Percentiles rank a stretch among this genome's conserved stretches.
phyloP scores from a whole-genome alignment of 2,329 filamentous ascomycete genomes.

The Colletotrichum sp. region DNA sequence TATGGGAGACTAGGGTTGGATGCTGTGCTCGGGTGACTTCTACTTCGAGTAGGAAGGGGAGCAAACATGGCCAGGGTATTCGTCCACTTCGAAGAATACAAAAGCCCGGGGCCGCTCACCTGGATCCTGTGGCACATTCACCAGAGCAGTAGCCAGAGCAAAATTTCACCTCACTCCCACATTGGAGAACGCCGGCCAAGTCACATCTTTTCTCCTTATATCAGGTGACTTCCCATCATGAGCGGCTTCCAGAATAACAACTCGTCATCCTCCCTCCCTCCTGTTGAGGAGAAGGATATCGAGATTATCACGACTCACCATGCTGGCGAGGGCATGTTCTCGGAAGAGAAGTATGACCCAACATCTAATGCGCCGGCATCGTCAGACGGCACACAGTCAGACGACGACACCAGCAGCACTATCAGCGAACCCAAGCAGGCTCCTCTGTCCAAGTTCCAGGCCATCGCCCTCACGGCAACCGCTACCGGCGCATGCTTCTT shows the following conservation, averaged over 20 bases:
- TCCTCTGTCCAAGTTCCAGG: conserved; percentile 53
- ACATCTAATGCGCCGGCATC: not conserved
- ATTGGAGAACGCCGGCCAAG: not conserved
- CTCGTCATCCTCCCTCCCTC: not conserved
- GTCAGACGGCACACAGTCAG: not conserved
- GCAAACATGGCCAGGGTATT: conserved; percentile 1
- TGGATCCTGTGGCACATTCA: not conserved
- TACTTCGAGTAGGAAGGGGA: not conserved
- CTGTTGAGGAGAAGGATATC: conserved; percentile 1
- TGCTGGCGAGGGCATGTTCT: not conserved
- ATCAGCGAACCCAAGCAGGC: conserved; percentile 24
- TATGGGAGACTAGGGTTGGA: not conserved
- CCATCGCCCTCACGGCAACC: conserved; percentile 60
- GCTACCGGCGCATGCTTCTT: conserved; percentile 61
- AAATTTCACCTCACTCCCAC: too few species aligned
- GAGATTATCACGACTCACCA: not conserved
- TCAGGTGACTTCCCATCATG: not conserved
- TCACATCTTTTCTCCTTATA: not conserved
- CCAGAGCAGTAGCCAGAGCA: not conserved
- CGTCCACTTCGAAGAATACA: not conserved
- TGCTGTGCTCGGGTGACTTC: not conserved
- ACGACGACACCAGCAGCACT: conserved; percentile 23
- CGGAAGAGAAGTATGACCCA: not conserved
- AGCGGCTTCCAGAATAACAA: not conserved
- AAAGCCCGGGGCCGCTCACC: not conserved